Percentiles rank a stretch among this genome's conserved stretches.
Evolutionary conservation across 1,284 basidiomycete species (phyloP).

Genomic region (Sphaerobolus stellatus): DNA sequence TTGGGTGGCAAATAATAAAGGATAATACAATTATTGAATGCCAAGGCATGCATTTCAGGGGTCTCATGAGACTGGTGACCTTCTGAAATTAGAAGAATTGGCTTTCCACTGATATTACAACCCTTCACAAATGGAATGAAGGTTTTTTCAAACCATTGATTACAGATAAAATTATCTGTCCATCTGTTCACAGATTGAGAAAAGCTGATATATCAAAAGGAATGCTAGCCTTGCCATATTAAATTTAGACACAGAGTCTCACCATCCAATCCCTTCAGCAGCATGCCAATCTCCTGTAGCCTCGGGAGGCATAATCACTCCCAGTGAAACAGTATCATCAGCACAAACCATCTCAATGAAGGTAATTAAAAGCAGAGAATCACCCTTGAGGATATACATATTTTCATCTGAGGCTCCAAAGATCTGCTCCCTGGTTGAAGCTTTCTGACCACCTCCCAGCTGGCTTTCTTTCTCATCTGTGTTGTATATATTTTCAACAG

Average conservation of each 20-base stretch:
- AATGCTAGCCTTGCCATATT: too few species aligned
- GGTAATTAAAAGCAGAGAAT: too few species aligned
- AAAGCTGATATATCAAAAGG: too few species aligned
- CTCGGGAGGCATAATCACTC: too few species aligned
- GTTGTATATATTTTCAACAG: not conserved
- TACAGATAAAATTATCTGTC: conserved; percentile 38
- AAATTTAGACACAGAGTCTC: too few species aligned
- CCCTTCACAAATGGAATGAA: conserved; percentile 34
- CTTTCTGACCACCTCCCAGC: not conserved
- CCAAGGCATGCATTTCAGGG: conserved; percentile 17
- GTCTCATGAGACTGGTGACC: conserved; percentile 26
- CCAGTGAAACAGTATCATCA: too few species aligned
- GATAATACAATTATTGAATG: conserved; percentile 16
- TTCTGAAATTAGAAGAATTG: conserved; percentile 26
- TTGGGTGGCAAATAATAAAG: conserved; percentile 20
- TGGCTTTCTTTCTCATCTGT: not conserved
- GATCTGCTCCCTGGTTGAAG: too few species aligned
- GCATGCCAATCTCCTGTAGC: too few species aligned
- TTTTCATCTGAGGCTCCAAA: too few species aligned
- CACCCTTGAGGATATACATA: too few species aligned
- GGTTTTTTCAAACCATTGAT: conserved; percentile 32
- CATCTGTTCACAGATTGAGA: conserved; percentile 37
- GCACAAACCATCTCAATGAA: too few species aligned
- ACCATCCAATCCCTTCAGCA: too few species aligned
- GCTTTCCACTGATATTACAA: conserved; percentile 18